phyloP scores from a whole-genome alignment of 176 grass and related monocot genomes.

The sorghum (Sorghum bicolor) region Sorghum_bicolor_NCBIv3 NC_012873.2:11149501-11150000 shows the following conservation, averaged over 20 bases:
- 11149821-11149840: not conserved
- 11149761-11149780: not conserved
- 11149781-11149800: not conserved
- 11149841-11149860: not conserved
- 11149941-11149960: not conserved
- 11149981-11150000: slow-evolving; percentile 7
- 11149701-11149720: not conserved
- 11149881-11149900: not conserved
- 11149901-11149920: slow-evolving; percentile 43
- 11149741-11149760: not conserved
- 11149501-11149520: no score
- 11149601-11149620: not conserved
- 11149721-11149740: not conserved
- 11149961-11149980: slow-evolving; percentile 42
- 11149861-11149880: not conserved
- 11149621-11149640: not conserved
- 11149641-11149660: not conserved
- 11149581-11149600: not conserved
- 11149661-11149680: not conserved
- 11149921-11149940: not conserved
- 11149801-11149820: not conserved
- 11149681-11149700: not conserved
- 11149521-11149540: no score
- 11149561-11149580: no score
- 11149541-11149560: no score